Base-by-base conservation (phyloP, 2,329 filamentous ascomycete genomes). In the Hymenoscyphus occultus region DNA sequence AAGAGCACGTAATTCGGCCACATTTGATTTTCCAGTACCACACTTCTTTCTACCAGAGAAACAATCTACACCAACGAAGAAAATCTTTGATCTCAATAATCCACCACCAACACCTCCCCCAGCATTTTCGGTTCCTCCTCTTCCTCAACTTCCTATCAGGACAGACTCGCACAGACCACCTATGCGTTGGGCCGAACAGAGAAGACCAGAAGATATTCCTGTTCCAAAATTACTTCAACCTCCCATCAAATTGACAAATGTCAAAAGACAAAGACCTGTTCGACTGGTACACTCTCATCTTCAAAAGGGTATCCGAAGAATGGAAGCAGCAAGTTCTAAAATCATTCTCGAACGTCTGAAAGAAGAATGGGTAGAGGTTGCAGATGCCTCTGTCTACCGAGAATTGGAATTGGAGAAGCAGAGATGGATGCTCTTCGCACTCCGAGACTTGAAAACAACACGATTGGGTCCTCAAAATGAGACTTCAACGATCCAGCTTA, bases 381-480 rank as follows among this genome's bases (percentile, higher is more conserved):
- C 77, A 0, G 81, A 84, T 63, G 78, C 81, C 2, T 79, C 77
- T 45, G 74, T 84, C 22, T 83, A 82, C 69, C 78, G 79, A 69
- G 81, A 83, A 60, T 71, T 84, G 3, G 83, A 84, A 64, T 77
- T 84, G 59, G 82, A 84, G 67, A 84, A 84, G 71, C 84, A 86
- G 70, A 76, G 83, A 51, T 88, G 86, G 86, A 83, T 92, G 77
- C 78, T 88, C 40, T 86, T 83, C 35, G 81, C 81, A 0, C 76
- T 90, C 61, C 80, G 81, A 67, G 78, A 77, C 68, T 78, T 80
- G 71, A 68, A 68, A 62, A 56, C 42, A 2, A 59, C 54, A 12
- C 19, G 39, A 19, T 12, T 63, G 13, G 56, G 39, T 39, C 56
- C 6, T 35, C 48, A n/a, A 75, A 59, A 70, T 76, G 78, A 79